phyloP scores from a whole-genome alignment of 495 filamentous ascomycete species.

The Hamigera avellanea region DNA sequence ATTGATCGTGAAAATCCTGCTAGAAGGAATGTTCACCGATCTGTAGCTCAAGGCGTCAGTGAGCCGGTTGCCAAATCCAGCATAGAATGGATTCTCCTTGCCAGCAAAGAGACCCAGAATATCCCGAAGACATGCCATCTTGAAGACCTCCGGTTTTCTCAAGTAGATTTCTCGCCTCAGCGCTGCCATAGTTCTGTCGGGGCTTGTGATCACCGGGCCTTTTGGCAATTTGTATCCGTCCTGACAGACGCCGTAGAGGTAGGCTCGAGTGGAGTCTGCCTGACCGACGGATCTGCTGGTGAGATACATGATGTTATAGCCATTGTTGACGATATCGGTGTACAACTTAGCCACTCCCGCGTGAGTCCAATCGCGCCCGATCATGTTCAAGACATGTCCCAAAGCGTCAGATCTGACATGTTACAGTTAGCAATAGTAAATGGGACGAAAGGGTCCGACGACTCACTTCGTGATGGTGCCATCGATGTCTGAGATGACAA shows the following conservation, averaged over 20 bases:
- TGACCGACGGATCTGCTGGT: constrained; percentile 91
- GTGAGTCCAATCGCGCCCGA: constrained; percentile 97
- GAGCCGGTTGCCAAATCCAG: constrained; percentile 92
- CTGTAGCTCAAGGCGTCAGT: constrained; percentile 96
- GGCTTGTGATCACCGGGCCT: constrained; percentile 88
- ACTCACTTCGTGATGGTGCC: constrained; percentile 89
- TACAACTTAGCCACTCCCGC: constrained; percentile 93
- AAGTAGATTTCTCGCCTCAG: constrained; percentile 89
- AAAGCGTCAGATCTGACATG: constrained; percentile 66
- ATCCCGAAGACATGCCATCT: constrained; percentile 95
- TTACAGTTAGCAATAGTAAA: too few relatives aligned
- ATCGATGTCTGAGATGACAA: constrained; percentile 98
- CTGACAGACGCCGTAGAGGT: constrained; percentile 81
- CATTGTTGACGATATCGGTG: constrained; percentile 88
- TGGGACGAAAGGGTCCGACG: not conserved
- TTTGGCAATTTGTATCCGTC: constrained; percentile 77
- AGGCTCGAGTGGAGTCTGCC: constrained; percentile 81
- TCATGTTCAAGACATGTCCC: constrained; percentile 96
- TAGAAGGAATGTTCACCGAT: constrained; percentile 86
- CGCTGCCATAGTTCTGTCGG: constrained; percentile 93
- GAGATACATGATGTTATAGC: constrained; percentile 97
- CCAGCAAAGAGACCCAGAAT: constrained; percentile 80
- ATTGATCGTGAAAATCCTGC: constrained; percentile 97
- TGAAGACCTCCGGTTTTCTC: constrained; percentile 96
- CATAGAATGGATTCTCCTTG: constrained; percentile 78